Percentiles rank a stretch among this genome's conserved stretches.
These are phyloP conservation scores for Ceratocystis lukuohia DNA, from an alignment of 2,329 filamentous ascomycete genomes.

Conservation along the genomic window DNA sequence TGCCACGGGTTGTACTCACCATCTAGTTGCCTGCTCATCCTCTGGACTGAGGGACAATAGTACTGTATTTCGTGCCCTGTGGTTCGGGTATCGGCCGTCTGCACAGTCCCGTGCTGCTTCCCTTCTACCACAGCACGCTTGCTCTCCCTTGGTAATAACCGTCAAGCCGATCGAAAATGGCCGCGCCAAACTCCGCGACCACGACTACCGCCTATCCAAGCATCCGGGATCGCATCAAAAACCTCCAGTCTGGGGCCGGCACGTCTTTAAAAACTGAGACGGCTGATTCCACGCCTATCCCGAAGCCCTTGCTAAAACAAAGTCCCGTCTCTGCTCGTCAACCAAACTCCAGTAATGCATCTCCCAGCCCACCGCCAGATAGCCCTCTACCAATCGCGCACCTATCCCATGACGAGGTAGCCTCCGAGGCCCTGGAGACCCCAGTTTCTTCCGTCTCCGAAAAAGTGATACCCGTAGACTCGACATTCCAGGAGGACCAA, in stretches of 20 bases:
- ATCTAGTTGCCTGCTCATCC: neutral
- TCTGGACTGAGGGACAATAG: neutral
- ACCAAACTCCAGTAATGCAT: neutral
- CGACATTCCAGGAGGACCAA: neutral
- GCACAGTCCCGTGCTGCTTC: neutral
- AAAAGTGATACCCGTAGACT: neutral
- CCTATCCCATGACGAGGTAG: neutral
- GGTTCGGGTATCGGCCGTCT: neutral
- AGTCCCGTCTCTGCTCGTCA: neutral
- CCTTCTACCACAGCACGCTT: neutral
- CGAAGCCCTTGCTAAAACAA: neutral
- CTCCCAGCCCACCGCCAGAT: neutral
- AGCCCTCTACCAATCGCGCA: neutral
- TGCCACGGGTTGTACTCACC: too few relatives aligned
- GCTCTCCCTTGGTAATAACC: neutral
- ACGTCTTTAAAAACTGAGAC: neutral
- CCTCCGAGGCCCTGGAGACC: neutral
- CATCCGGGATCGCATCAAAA: conserved; percentile 1
- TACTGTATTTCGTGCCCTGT: neutral
- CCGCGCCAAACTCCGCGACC: neutral
- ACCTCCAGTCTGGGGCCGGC: neutral
- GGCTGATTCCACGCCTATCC: neutral
- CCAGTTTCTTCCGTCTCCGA: neutral
- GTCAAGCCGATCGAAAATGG: neutral
- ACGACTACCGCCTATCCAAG: neutral